Base-by-base conservation (phyloP, 306 rosid genomes). In the Bauhinia variegata region DNA sequence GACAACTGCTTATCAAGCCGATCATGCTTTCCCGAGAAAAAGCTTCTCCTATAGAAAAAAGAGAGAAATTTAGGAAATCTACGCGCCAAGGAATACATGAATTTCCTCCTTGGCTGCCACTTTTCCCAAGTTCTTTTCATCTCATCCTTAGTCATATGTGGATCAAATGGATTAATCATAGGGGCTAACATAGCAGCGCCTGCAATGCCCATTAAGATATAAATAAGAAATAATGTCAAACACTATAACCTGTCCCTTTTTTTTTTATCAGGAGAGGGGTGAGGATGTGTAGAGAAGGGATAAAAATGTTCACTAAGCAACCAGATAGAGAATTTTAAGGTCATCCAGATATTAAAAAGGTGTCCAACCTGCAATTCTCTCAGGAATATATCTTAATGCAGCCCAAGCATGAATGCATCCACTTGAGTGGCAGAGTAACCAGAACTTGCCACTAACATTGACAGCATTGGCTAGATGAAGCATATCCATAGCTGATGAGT, bases 391-490 rank as follows among this genome's bases (percentile, higher is more conserved):
- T 83, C 76, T 86, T 44, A 93, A 95, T 0, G 96, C 86, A 74
- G 95, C 97, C 97, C 93, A 93, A 50, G 89, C 84, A 82, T 93
- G 99, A 83, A 83, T 83, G 74, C 90, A 80, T 41, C 95, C 97
- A 65, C 84, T 80, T 13, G 99, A 90, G 77, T 88, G 85, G 65
- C 95, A 87, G 54, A 93, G 84, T 51, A 93, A 77, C 99, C 97
- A 93, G 82, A 93, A 93, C 70, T 93, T 93, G 62, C 76, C 88
- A 62, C 61, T 78, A 58, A 93, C 48, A 77, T 90, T 89, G 66
- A 88, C 71, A 34, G 91, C 87, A 73, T 82, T 75, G 54, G 84
- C 90, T 54, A 93, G 83, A 74, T 79, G 72, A 41, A 89, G 68
- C 80, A 93, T 75, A 83, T 93, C 99, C 63, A 78, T 77, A 49